phyloP scores from a whole-genome alignment of 306 rosid species.

The Geum urbanum region DNA sequence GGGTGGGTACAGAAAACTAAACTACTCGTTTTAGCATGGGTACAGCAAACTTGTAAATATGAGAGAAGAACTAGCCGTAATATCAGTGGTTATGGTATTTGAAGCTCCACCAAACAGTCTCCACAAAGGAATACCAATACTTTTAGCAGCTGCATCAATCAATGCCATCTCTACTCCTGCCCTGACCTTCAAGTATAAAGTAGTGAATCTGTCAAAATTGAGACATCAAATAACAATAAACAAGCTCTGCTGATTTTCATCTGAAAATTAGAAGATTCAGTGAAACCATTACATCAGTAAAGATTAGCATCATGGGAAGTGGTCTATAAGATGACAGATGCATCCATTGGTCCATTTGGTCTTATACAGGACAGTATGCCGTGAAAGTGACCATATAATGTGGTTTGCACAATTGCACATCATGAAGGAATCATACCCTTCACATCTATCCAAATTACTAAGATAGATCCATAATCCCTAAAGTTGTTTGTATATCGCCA shows the following conservation, averaged over 20 bases:
- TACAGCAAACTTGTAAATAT: no score
- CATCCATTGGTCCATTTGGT: no score
- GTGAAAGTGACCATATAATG: neutral
- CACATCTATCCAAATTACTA: neutral
- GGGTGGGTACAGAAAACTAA: no score
- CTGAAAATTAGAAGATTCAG: neutral
- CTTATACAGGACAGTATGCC: no score
- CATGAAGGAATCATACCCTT: neutral
- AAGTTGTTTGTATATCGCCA: neutral
- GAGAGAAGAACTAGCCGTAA: constrained; percentile 55
- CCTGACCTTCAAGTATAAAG: constrained; percentile 65
- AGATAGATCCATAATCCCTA: neutral
- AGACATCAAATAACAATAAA: neutral
- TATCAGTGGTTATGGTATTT: constrained; percentile 69
- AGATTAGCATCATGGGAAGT: neutral
- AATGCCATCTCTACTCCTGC: constrained; percentile 96
- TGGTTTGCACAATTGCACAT: neutral
- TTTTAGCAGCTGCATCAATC: constrained; percentile 80
- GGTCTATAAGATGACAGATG: no score
- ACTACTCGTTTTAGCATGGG: no score
- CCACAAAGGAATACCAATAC: constrained; percentile 82
- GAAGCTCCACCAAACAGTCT: constrained; percentile 93
- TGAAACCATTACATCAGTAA: neutral
- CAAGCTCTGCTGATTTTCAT: neutral
- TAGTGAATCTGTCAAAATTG: neutral